Conservation (phyloP, 148 eudicot genomes). For the Rhododendron ovatum region DNA sequence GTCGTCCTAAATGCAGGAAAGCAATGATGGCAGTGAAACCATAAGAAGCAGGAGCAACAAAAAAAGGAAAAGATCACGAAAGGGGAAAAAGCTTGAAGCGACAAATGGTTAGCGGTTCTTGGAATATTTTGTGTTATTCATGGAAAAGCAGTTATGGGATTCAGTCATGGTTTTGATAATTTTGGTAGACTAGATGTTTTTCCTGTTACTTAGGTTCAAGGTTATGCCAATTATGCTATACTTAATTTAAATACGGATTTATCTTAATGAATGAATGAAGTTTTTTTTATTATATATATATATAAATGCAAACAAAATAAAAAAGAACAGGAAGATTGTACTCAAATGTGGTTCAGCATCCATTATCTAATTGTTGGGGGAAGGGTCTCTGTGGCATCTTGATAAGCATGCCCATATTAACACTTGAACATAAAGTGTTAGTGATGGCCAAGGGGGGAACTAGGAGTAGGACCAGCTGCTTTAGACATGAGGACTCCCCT, state of each 20-base stretch:
- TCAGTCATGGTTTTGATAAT: neutral
- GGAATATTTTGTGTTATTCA: neutral
- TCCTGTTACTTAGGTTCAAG: neutral
- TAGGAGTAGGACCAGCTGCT: neutral
- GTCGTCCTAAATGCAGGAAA: slow-evolving; percentile 29
- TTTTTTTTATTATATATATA: neutral
- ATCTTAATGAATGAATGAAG: neutral
- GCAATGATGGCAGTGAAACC: slow-evolving; percentile 21
- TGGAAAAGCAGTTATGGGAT: neutral
- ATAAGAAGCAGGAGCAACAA: slow-evolving; percentile 35
- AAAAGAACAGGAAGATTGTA: neutral
- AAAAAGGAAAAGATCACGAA: slow-evolving; percentile 62
- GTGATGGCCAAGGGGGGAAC: neutral
- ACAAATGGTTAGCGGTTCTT: slow-evolving; percentile 11
- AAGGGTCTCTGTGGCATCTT: neutral
- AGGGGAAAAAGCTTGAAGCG: slow-evolving; percentile 25
- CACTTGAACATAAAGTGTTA: neutral
- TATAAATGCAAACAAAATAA: neutral
- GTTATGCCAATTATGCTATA: neutral
- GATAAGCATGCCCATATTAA: neutral
- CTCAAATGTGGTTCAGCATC: neutral
- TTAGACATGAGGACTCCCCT: no score
- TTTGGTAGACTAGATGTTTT: neutral
- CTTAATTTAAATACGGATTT: neutral
- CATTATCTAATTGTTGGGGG: neutral